Base-by-base conservation (phyloP, 371 early-diverging fungal species). In the Batrachochytrium dendrobatidis region DNA sequence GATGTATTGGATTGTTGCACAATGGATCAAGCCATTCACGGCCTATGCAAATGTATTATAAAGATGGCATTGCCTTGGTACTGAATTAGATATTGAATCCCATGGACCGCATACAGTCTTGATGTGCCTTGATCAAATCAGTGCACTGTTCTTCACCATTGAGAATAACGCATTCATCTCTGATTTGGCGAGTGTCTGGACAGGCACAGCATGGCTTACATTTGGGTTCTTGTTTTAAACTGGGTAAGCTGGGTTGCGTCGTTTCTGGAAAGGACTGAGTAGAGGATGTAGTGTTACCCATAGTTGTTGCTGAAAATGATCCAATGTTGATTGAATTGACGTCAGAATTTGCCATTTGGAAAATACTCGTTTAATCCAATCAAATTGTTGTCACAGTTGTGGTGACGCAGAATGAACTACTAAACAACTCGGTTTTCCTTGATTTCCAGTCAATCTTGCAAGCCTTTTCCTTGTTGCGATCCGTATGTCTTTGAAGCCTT, bases 131-230 rank as follows among this genome's bases (percentile, higher is more conserved):
- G 68, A 97, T 91, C 35, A 94, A 70, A 24, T 91, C 86, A 61
- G 81, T 73, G 74, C 97, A 97, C 66, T 86, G 82, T 55, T 84
- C 67, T 57, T 90, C 94, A 45, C 95, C 95, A 4, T 84, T 81
- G 49, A 79, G 76, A 55, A 97, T 81, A 49, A 90, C 86, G 64
- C 97, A 97, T 39, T 86, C 82, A 71, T 95, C 95, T 58, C 95
- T 83, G 43, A 75, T 83, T 68, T 86, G 87, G 64, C 93, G 88
- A 12, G 97, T 95, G 60, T 95, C 97, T 20, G 91, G 92, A 69
- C 97, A 96, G 12, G 91, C 91, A 68, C 95, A 95, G 82, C 97
- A 96, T 25, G 97, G 95, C 78, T 94, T 95, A 67, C 75, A 74
- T 35, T 70, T 64, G 17, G 70, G 69, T 45, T 70, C 63, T 25